Conservation (phyloP, 805 yeast species). For the Myxozyma vanderwaltii region DNA sequence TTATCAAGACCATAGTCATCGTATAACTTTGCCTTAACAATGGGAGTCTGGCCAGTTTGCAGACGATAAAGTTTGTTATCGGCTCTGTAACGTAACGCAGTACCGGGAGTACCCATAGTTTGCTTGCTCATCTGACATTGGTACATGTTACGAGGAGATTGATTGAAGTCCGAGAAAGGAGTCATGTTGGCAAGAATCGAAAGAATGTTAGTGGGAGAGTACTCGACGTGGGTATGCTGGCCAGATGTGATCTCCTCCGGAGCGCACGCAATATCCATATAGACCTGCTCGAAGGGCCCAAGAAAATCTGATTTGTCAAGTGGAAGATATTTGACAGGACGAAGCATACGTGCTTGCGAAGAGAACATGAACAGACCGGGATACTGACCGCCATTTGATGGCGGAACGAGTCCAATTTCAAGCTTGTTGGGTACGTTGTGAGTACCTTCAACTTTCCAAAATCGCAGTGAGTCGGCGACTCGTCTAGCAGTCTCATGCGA, state of each 20-base stretch:
- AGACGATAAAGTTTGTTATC: constrained; percentile 92
- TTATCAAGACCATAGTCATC: constrained; percentile 98
- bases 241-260: constrained; percentile 84
- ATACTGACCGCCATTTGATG: constrained; percentile 93
- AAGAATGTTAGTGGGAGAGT: constrained; percentile 88
- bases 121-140: constrained; percentile 99
- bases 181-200: constrained; percentile 96
- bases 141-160: constrained; percentile 99
- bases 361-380: constrained; percentile 94
- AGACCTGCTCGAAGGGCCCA: constrained; percentile 98
- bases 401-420: constrained; percentile 95
- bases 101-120: constrained; percentile 99
- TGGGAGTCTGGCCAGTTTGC: constrained; percentile 96
- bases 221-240: constrained; percentile 90
- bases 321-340: constrained; percentile 93
- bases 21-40: constrained; percentile 88
- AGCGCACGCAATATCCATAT: constrained; percentile 92
- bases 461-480: constrained; percentile 86
- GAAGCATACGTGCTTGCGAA: constrained; percentile 90
- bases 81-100: constrained; percentile 85
- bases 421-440: constrained; percentile 80
- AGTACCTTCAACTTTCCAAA: constrained; percentile 84
- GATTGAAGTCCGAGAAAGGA: constrained; percentile 97
- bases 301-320: constrained; percentile 79
- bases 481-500: constrained; percentile 83